These are phyloP conservation scores for Fusarium globosum DNA, from an alignment of 2,329 filamentous ascomycete species.

Conservation along the genomic window DNA sequence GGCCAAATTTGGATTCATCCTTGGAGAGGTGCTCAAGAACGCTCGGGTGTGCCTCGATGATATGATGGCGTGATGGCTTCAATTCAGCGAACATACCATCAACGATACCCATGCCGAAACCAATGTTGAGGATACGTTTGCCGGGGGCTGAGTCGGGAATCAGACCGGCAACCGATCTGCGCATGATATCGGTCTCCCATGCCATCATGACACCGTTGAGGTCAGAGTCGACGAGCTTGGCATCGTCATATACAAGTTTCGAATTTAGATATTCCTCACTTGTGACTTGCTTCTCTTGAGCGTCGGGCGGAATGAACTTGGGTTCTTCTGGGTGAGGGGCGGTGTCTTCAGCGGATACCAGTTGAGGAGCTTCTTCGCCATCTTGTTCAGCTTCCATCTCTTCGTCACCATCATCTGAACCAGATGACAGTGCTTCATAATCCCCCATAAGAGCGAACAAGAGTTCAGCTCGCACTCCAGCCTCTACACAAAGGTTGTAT, in stretches of 20 bases:
- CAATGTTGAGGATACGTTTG: slow-evolving; percentile 82
- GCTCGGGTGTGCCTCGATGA: slow-evolving; percentile 85
- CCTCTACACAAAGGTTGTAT: slow-evolving; percentile 87
- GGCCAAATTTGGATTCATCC: slow-evolving; percentile 63
- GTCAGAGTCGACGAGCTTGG: slow-evolving; percentile 77
- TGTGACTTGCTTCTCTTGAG: slow-evolving; percentile 62
- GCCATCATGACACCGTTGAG: slow-evolving; percentile 94
- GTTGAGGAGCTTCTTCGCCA: slow-evolving; percentile 52
- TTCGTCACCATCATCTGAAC: slow-evolving; percentile 61
- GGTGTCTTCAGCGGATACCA: slow-evolving; percentile 43
- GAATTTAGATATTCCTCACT: slow-evolving; percentile 77
- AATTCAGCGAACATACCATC: slow-evolving; percentile 79
- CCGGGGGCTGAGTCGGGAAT: slow-evolving; percentile 60
- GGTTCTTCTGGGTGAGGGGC: slow-evolving; percentile 48
- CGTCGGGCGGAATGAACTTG: slow-evolving; percentile 50
- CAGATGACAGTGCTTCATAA: slow-evolving; percentile 78
- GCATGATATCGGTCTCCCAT: slow-evolving; percentile 91
- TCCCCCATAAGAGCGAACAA: slow-evolving; percentile 84
- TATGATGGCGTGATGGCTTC: slow-evolving; percentile 77
- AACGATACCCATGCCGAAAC: slow-evolving; percentile 92
- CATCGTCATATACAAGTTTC: slow-evolving; percentile 70
- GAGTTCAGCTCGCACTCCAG: slow-evolving; percentile 90
- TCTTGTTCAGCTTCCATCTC: slow-evolving; percentile 60
- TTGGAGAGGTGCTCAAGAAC: slow-evolving; percentile 73
- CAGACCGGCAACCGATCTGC: slow-evolving; percentile 75